These are phyloP conservation scores for Pseudogymnoascus pannorum DNA, from an alignment of 2,329 filamentous ascomycete species.

Conservation along the genomic window DNA sequence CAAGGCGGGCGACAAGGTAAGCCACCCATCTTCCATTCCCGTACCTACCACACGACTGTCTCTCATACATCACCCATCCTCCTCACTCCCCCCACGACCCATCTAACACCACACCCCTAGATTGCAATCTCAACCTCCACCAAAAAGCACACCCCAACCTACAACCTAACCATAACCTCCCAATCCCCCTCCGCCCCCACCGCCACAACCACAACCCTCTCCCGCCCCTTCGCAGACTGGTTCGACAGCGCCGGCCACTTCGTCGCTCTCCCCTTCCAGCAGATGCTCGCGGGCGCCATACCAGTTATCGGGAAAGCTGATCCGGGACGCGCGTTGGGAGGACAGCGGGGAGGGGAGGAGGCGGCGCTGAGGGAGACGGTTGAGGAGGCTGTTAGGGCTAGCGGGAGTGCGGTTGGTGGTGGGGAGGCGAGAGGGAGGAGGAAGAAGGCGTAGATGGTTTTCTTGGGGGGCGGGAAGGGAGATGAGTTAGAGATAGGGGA, in stretches of 20 bases:
- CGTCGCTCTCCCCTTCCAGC: conserved; percentile 68
- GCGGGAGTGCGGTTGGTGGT: conserved; percentile 12
- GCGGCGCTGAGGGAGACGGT: conserved; percentile 25
- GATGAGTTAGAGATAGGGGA: background rate
- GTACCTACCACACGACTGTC: too few relatives aligned
- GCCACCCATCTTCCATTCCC: conserved; percentile 12
- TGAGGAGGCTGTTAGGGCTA: conserved; percentile 14
- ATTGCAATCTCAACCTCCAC: conserved; percentile 65
- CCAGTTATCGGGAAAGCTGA: conserved; percentile 60
- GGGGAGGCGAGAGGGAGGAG: conserved; percentile 19
- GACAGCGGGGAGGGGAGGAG: conserved; percentile 27
- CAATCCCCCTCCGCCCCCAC: conserved; percentile 29
- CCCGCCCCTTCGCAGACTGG: conserved; percentile 64
- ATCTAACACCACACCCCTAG: conserved; percentile 34
- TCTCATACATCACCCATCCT: background rate
- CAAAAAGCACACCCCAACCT: conserved; percentile 74
- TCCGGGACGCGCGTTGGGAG: conserved; percentile 44
- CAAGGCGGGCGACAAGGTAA: conserved; percentile 58
- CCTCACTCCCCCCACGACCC: background rate
- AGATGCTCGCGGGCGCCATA: conserved; percentile 63
- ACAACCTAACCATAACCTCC: conserved; percentile 61
- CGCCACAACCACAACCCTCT: conserved; percentile 44
- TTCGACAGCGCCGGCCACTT: conserved; percentile 69
- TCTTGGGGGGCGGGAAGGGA: background rate
- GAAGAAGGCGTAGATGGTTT: conserved; percentile 22